A percentile compares a stretch with the other conserved stretches of the same genome.
These are phyloP conservation scores for Brassica juncea DNA, from an alignment of 345 rosid genomes.

Conservation along the genomic window DNA sequence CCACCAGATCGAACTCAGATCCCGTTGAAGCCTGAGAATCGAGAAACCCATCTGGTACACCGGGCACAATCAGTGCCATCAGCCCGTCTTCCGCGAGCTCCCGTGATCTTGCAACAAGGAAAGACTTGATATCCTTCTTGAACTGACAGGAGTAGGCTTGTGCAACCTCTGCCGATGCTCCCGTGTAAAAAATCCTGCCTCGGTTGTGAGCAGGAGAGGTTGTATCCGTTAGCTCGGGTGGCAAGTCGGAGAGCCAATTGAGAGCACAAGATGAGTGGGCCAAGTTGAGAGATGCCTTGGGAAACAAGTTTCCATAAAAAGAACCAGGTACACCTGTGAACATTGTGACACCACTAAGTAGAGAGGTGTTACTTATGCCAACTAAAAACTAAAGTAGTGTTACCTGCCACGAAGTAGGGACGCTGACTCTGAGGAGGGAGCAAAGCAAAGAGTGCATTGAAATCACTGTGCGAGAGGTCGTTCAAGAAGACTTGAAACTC, in stretches of 20 bases:
- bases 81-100: conserved; percentile 46
- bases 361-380: background rate
- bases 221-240: conserved; percentile 32
- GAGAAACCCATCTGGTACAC: conserved; percentile 35
- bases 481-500: conserved; percentile 53
- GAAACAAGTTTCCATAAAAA: conserved; percentile 45
- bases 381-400: background rate
- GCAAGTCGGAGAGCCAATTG: conserved; percentile 43
- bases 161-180: conserved; percentile 37
- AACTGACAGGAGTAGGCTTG: conserved; percentile 43
- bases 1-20: conserved; percentile 33
- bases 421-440: conserved; percentile 35
- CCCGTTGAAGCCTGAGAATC: conserved; percentile 19
- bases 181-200: conserved; percentile 44
- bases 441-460: conserved; percentile 49
- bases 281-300: conserved; percentile 38
- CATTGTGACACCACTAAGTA: background rate
- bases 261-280: conserved; percentile 42
- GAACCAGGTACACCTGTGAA: conserved; percentile 45
- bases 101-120: conserved; percentile 44
- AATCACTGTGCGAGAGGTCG: conserved; percentile 49
- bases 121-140: conserved; percentile 42
- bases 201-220: conserved; percentile 46
- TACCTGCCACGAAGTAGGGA: conserved; percentile 32
- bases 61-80: conserved; percentile 41